Evolutionary conservation across 495 filamentous ascomycete species (phyloP).

Genomic region (Podospora bellae-mahoneyi): DNA sequence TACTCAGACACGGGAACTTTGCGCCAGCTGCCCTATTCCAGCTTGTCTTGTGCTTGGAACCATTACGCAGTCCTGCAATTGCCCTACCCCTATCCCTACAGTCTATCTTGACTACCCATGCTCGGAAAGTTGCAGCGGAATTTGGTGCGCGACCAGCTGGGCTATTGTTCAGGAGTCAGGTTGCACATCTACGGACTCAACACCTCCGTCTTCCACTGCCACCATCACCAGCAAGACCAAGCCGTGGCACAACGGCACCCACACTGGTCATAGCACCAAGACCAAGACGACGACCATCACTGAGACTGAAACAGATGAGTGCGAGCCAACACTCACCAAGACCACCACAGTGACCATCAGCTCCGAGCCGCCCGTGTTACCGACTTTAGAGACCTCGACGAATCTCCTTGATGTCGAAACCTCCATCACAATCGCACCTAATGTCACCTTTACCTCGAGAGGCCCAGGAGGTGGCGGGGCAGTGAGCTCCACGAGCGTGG

Average conservation of each 20-base stretch:
- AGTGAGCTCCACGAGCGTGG: neutral
- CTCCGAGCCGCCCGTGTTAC: neutral
- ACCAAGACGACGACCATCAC: neutral
- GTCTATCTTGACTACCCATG: constrained; percentile 27
- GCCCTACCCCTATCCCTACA: constrained; percentile 22
- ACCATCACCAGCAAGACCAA: constrained; percentile 2
- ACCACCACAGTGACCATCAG: neutral
- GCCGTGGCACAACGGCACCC: neutral
- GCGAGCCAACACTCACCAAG: neutral
- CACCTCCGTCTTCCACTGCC: neutral
- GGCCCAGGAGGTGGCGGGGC: no score
- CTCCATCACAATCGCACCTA: neutral
- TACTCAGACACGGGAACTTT: constrained; percentile 25
- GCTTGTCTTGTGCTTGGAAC: constrained; percentile 37
- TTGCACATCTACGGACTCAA: neutral
- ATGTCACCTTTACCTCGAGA: neutral
- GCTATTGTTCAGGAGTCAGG: constrained; percentile 9
- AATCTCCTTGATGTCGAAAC: neutral
- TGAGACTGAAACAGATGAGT: neutral
- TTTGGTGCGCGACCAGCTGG: constrained; percentile 25
- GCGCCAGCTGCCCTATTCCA: constrained; percentile 25
- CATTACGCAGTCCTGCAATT: constrained; percentile 28
- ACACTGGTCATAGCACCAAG: neutral
- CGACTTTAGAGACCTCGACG: neutral
- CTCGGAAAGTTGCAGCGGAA: constrained; percentile 14